phyloP scores from a whole-genome alignment of 108 stramenopile species.

The Fragilariopsis cylindrus region DNA sequence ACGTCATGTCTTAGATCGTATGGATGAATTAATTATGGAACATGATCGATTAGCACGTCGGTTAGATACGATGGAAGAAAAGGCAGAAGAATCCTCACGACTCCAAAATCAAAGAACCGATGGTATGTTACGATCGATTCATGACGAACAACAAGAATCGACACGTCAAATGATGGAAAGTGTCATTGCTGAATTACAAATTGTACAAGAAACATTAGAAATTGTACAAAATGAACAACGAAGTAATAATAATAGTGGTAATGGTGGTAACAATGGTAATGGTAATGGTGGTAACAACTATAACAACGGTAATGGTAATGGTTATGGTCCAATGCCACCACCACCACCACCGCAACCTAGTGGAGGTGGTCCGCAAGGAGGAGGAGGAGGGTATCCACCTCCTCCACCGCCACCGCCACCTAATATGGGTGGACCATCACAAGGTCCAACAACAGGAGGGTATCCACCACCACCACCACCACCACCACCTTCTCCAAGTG shows the following conservation, averaged over 20 bases:
- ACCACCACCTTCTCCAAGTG: too few relatives aligned
- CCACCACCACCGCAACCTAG: constrained; percentile 3
- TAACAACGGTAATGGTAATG: too few relatives aligned
- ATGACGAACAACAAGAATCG: constrained; percentile 14
- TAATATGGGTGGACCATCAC: neutral
- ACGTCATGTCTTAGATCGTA: constrained; percentile 7
- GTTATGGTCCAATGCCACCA: neutral
- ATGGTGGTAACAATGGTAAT: neutral
- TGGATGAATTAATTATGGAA: constrained; percentile 16
- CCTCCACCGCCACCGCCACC: neutral
- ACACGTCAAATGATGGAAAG: constrained; percentile 17
- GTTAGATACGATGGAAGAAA: constrained; percentile 18
- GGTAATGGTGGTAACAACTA: too few relatives aligned
- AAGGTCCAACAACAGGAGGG: too few relatives aligned
- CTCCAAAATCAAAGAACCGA: neutral
- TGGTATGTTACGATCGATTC: constrained; percentile 13
- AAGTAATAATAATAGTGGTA: neutral
- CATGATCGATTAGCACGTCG: constrained; percentile 6
- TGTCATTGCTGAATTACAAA: constrained; percentile 3
- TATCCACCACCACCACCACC: too few relatives aligned
- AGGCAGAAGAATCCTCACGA: neutral
- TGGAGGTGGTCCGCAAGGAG: neutral
- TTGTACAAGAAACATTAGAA: constrained; percentile 2
- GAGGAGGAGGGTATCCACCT: constrained; percentile 1
- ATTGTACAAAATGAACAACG: constrained; percentile 14